These are phyloP conservation scores for Cucurbita ficifolia DNA, from an alignment of 306 rosid genomes.

Conservation along the genomic window DNA sequence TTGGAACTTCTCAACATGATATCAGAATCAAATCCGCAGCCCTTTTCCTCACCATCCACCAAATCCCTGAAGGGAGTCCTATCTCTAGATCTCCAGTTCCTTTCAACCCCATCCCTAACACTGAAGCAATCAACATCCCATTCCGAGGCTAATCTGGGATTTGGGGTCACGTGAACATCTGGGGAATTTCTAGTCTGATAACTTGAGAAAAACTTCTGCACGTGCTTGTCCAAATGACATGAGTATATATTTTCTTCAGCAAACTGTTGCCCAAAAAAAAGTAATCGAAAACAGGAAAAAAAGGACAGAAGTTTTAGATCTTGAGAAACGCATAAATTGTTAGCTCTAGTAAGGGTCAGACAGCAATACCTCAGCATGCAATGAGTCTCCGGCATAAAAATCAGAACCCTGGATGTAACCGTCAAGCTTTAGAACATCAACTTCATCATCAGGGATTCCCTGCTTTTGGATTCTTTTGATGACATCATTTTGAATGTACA, in stretches of 20 bases:
- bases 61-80: conserved; percentile 6
- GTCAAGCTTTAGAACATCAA: conserved; percentile 8
- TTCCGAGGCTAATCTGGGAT: conserved; percentile 16
- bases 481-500: conserved; percentile 22
- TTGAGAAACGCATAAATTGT: conserved; percentile 15
- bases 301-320: conserved; percentile 22
- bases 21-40: conserved; percentile 17
- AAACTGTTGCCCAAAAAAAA: conserved; percentile 7
- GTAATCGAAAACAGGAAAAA: conserved; percentile 12
- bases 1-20: conserved; percentile 17
- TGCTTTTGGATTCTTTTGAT: conserved; percentile 25
- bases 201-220: conserved; percentile 17
- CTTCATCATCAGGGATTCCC: conserved; percentile 13
- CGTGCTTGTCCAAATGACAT: conserved; percentile 16
- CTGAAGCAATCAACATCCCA: conserved; percentile 22
- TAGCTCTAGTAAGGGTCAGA: conserved; percentile 17
- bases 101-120: conserved; percentile 21
- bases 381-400: conserved; percentile 12
- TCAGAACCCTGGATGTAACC: conserved; percentile 6
- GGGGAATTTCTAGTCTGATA: conserved; percentile 21
- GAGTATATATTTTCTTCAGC: conserved; percentile 18
- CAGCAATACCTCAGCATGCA: conserved; percentile 14
- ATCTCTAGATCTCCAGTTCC: conserved; percentile 22
- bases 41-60: conserved; percentile 21
- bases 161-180: conserved; percentile 15